Evolutionary conservation across 441 rosid species (phyloP).

Genomic region (Daphne laureola): DNA sequence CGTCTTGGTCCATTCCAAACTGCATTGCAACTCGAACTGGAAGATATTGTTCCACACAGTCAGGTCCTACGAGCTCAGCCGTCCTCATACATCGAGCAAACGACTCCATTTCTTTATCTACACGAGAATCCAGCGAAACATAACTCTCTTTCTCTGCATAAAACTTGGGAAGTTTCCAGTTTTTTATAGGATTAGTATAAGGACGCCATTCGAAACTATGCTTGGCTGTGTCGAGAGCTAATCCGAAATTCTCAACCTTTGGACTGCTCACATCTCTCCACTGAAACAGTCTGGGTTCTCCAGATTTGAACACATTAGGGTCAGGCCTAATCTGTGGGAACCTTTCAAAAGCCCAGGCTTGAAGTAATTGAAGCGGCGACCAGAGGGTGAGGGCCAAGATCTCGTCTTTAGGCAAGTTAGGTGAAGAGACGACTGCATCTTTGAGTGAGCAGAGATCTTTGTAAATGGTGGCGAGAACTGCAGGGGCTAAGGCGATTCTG

Average conservation of each 20-base stretch:
- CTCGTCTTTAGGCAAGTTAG: constrained; percentile 8
- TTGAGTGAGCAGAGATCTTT: constrained; percentile 22
- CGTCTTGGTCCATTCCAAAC: constrained; percentile 30
- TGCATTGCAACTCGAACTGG: constrained; percentile 30
- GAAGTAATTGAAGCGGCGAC: constrained; percentile 26
- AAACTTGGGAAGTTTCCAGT: constrained; percentile 14
- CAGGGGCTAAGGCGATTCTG: constrained; percentile 26
- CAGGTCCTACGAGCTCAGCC: constrained; percentile 19
- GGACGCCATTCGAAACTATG: constrained; percentile 24
- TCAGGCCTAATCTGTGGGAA: constrained; percentile 15
- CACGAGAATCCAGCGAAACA: constrained; percentile 11
- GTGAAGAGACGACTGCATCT: constrained; percentile 11
- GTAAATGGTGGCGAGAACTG: constrained; percentile 26
- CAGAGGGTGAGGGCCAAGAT: constrained; percentile 10
- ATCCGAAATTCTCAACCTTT: constrained; percentile 12
- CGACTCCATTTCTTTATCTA: constrained; percentile 19
- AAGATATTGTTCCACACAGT: constrained; percentile 22
- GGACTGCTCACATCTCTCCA: constrained; percentile 16
- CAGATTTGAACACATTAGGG: constrained; percentile 6
- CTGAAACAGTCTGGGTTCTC: constrained; percentile 17
- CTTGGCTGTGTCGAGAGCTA: constrained; percentile 12
- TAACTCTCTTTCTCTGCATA: constrained; percentile 17
- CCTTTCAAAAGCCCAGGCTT: constrained; percentile 31
- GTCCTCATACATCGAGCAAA: constrained; percentile 23
- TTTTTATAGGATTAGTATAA: constrained; percentile 10